Base-by-base conservation (phyloP, 176 grass and related monocot species). In the Elaeis guineensis region DNA sequence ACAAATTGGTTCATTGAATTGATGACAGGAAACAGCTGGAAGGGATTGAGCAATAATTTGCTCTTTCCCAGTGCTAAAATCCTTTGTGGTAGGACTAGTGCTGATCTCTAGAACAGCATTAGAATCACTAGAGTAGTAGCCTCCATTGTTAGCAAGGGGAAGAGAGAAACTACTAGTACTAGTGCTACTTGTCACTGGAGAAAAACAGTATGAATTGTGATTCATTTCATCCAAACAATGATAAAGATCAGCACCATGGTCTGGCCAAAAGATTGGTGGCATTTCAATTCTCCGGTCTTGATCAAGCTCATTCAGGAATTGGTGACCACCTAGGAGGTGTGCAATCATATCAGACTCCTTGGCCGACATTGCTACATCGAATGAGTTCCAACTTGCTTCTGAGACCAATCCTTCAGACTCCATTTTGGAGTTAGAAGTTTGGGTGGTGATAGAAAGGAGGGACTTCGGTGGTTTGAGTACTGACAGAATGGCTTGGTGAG, bases 301-400 rank as follows among this genome's bases (percentile, higher is more conserved):
- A 19, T 67, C 61, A 19, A 78, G 78, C 3, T 77, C 78, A 59
- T 82, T 74, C 55, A 69, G 16, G 63, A 85, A 95, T 71, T 62
- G 82, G 54, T 85, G 84, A 25, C 72, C 71, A 62, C 77, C 85
- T 69, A 89, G 64, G 53, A 86, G 72, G 56, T 89, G 85, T 35
- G 49, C 58, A 75, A 89, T 89, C 67, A 75, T 24, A 49, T 82
- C 72, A 2, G 62, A 59, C 39, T 82, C 85, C 22, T 77, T 71
- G 0, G 52, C 57, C 12, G 72, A 63, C 29, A 44, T 82, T 8
- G 57, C 49, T 49, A 77, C 5, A 50, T 52, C 63, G 18, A 82
- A 78, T 24, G 74, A 25, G 19, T 39, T 66, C 54, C 76, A 86
- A 17, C 58, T 71, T 4, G 49, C 75, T 28, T 79, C 78, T 21